phyloP scores from a whole-genome alignment of 73 alveolate genomes.

The Durusdinium trenchii region DNA sequence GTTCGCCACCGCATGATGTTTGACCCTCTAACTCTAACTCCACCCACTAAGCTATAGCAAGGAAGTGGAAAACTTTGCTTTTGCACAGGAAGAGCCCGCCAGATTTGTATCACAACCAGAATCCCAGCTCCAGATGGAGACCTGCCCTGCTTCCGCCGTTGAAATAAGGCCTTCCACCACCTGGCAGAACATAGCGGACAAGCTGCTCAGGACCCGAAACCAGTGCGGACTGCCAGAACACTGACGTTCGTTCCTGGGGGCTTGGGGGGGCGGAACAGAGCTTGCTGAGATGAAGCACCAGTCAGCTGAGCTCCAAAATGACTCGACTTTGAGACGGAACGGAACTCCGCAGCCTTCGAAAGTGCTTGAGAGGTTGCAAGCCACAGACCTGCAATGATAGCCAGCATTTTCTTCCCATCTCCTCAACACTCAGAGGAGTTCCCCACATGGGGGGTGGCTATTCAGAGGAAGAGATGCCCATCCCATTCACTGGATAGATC shows the following conservation, averaged over 20 bases:
- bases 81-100: too few species aligned
- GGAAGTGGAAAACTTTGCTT: too few species aligned
- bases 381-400: background rate
- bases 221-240: too few species aligned
- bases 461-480: background rate
- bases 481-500: background rate
- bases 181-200: constrained; percentile 50
- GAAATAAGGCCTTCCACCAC: constrained; percentile 50
- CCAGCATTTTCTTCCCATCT: too few species aligned
- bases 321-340: background rate
- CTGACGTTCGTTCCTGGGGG: too few species aligned
- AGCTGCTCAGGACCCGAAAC: background rate
- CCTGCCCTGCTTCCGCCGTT: too few species aligned
- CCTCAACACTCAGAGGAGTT: background rate
- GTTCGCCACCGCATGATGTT: too few species aligned
- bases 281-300: background rate
- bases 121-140: too few species aligned
- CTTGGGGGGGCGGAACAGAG: background rate
- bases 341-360: background rate
- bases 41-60: too few species aligned
- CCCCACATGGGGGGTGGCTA: background rate
- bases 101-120: too few species aligned
- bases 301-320: background rate
- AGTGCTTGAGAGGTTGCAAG: background rate
- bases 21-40: too few species aligned